These are phyloP conservation scores for Hypericum perforatum DNA, from an alignment of 345 rosid genomes.

Conservation along the genomic window DNA sequence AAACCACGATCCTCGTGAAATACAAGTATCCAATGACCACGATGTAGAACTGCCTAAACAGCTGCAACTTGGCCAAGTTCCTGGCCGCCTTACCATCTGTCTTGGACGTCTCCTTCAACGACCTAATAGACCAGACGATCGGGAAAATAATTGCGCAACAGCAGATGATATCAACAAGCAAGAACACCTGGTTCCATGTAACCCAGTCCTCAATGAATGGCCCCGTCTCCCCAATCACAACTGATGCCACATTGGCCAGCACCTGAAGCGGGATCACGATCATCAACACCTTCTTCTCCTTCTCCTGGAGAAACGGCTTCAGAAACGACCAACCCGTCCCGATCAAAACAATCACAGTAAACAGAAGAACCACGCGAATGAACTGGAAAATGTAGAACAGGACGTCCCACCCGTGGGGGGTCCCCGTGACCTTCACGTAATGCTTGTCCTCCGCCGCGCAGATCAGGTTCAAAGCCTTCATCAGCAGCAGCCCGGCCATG, in stretches of 20 bases:
- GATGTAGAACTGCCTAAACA: slow-evolving; percentile 85
- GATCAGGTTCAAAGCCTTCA: slow-evolving; percentile 81
- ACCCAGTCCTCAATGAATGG: slow-evolving; percentile 85
- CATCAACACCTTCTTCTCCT: slow-evolving; percentile 94
- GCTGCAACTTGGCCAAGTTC: slow-evolving; percentile 72
- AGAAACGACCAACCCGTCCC: slow-evolving; percentile 98
- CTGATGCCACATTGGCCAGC: slow-evolving; percentile 73
- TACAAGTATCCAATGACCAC: slow-evolving; percentile 85
- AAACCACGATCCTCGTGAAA: slow-evolving; percentile 85
- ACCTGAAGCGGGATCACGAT: slow-evolving; percentile 95
- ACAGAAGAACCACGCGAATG: slow-evolving; percentile 72
- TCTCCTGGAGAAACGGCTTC: slow-evolving; percentile 91
- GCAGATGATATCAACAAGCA: slow-evolving; percentile 80
- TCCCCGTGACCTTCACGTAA: slow-evolving; percentile 76
- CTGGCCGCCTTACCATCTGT: slow-evolving; percentile 91
- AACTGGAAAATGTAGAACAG: slow-evolving; percentile 83
- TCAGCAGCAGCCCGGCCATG: slow-evolving; percentile 63
- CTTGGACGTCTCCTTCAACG: slow-evolving; percentile 76
- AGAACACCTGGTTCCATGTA: slow-evolving; percentile 89
- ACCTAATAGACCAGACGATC: slow-evolving; percentile 87
- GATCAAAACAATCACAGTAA: slow-evolving; percentile 83
- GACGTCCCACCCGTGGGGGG: slow-evolving; percentile 96
- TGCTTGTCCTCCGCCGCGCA: slow-evolving; percentile 90
- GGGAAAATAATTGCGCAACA: slow-evolving; percentile 97
- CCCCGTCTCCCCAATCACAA: slow-evolving; percentile 91